Base-by-base conservation (phyloP, 31 red algal species). In the Porphyra umbilicalis region DNA sequence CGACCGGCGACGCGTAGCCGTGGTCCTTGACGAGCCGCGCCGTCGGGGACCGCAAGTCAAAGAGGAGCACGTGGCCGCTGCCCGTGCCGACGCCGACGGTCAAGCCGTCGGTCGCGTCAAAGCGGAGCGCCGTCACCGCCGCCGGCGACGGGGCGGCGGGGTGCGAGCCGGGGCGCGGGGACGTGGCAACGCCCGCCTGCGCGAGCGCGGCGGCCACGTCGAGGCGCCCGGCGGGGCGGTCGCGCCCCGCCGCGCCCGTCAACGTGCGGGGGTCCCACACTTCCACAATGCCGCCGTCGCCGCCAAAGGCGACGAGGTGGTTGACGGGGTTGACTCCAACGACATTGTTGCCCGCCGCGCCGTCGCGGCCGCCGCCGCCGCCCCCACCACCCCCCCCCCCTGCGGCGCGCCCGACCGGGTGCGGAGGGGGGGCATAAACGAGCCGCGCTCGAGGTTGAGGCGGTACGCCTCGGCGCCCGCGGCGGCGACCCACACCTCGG, bases 381-480 rank as follows among this genome's bases (percentile, higher is more conserved):
- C 9, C 9, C 7, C 38, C 38, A 9, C 38, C 38, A 9, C 38
- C 38, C 7, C 38, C 38, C 38, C 7, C 38, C 57, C n/a, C n/a
- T 18, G 4, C 20, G 57, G 4, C 46, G 35, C 82, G 0, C 83
- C 90, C 32, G 93, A 92, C 31, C 57, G 25, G 32, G 91, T 94
- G 32, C 76, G 77, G 32, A 91, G 35, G 15, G 96, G 96, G 35
- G 93, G 84, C 32, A 95, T 79, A 83, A 98, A 98, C 18, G 87
- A 81, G 33, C 96, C 96, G 78, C 93, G 90, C n/a, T 98, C 90
- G n/a, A 98, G 42, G 83, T 98, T 98, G 39, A 98, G 84, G 10
- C 96, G 90, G 84, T 89, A 98, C 31, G 91, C 93, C 39, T 95
- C 86, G 18, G 81, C 39, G 29, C 96, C 96, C 35, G 86, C 84